phyloP scores from a whole-genome alignment of 2,329 filamentous ascomycete genomes.

The Colletotrichum siamense region DNA sequence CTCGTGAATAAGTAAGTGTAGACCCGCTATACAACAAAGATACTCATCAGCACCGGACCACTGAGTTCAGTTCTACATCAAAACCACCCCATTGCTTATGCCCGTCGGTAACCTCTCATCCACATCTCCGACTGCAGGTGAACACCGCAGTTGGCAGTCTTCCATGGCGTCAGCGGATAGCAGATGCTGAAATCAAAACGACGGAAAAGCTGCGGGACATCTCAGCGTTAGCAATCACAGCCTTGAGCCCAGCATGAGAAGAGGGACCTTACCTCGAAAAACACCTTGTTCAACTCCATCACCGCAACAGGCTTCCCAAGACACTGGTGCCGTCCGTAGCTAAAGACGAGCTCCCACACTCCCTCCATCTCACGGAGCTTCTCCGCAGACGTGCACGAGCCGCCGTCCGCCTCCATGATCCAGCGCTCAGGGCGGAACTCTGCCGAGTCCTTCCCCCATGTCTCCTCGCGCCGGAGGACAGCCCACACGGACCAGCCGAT shows the following conservation, averaged over 20 bases:
- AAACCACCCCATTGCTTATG: neutral
- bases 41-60: rapidly evolving
- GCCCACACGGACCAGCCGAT: conserved; percentile 38
- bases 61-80: neutral
- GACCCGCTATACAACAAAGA: neutral
- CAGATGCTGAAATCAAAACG: conserved; percentile 35
- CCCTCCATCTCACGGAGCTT: conserved; percentile 37
- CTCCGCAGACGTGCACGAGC: conserved; percentile 22
- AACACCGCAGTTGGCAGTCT: conserved; percentile 33
- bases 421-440: conserved; percentile 41
- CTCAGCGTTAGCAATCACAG: neutral
- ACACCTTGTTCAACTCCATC: conserved; percentile 43
- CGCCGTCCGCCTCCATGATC: conserved; percentile 33
- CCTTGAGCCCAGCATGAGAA: neutral
- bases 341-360: conserved; percentile 41
- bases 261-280: conserved; percentile 42
- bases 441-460: conserved; percentile 39
- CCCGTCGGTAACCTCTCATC: conserved; percentile 12
- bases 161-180: conserved; percentile 35
- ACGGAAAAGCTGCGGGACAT: conserved; percentile 28
- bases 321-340: conserved; percentile 42
- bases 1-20: neutral
- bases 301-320: conserved; percentile 40
- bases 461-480: conserved; percentile 34
- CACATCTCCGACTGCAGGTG: conserved; percentile 36